Base-by-base conservation (phyloP, 345 rosid species). In the Euphorbia peplus region DNA sequence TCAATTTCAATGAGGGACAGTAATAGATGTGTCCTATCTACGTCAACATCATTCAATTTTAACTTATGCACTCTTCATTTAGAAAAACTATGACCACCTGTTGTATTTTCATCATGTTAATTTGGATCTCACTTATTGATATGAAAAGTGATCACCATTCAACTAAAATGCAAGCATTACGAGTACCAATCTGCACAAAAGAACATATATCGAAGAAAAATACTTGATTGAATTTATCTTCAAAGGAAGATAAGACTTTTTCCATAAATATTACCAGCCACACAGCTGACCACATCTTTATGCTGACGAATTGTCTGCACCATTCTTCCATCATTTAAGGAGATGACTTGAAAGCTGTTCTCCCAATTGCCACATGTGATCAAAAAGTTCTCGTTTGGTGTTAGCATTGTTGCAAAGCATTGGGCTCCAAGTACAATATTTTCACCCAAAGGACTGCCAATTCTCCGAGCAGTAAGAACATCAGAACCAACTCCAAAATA, bases 281-380 rank as follows among this genome's bases (percentile, higher is more conserved):
- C 95, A 83, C 97, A 91, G 85, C 96, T 91, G 74, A 93, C 97
- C 50, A 93, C 92, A 76, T 93, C 97, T 80, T 86, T 93, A 67
- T 93, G 98, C 60, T 89, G 98, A 63, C 96, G 88, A 80, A 89
- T 78, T 82, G 96, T 90, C 82, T 93, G 98, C 80, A 93, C 95
- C 79, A 89, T 81, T 73, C 91, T 88, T 76, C 98, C 98, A 81
- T 91, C 95, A 83, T 71, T 82, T 74, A 91, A 79, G 63, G 98
- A 91, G 71, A 84, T 85, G 70, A 91, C 87, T 76, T 93, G 93
- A 75, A 93, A 93, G 69, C 98, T 90, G 73, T 93, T 93, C 78
- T 93, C 98, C 98, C 98, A 93, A 77, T 87, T 93, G 66, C 98
- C 97, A 80, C 98, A 93, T 22, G 97, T 86, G 73, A 93, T 84